Base-by-base conservation (phyloP, 495 filamentous ascomycete genomes). In the Hypoxylon crocopeplum region DNA sequence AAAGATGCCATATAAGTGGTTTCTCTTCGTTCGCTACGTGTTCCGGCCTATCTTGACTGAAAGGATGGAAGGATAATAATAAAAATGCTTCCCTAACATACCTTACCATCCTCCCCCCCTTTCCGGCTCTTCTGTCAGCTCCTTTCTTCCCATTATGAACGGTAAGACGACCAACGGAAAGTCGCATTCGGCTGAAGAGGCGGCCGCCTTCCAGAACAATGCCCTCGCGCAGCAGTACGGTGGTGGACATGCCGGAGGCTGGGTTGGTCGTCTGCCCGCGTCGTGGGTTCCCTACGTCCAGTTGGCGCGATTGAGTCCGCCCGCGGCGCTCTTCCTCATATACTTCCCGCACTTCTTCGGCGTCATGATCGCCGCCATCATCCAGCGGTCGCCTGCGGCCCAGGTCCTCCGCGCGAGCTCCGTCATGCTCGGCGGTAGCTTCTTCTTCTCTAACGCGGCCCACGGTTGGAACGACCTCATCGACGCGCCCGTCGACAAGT, bases 391-490 rank as follows among this genome's bases (percentile, higher is more conserved):
- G 2, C 40, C 67, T 8, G 21, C 59, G 1, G 22, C 41, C 6
- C 37, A 61, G 11, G 59, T 70, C 20, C 50, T 72, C 5, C 54
- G 21, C 10, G 44, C 59, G 2, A 37, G 52, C 42, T 12, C 50
- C 2, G 3, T 73, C 34, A 66, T 76, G 50, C 64, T 75, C 10
- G 64, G 57, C 42, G 70, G 70, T 39, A 68, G 61, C 59, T 73
- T 79, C 67, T 77, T 79, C 64, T 67, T 74, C 57, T 69, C 66
- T 40, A 75, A 74, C 58, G 72, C 74, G 1, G 66, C 66, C 4
- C 70, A 74, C 63, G 70, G 69, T 22, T 77, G 73, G 73, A 76
- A 79, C 64, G 76, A 77, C 62, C 67, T 76, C 16, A 55, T 75
- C 62, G 75, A 79, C 48, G 71, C 71, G 8, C 69, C 66, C 15